Base-by-base conservation (phyloP, 768 basidiomycete species). In the Leccinum uliginosum region DNA sequence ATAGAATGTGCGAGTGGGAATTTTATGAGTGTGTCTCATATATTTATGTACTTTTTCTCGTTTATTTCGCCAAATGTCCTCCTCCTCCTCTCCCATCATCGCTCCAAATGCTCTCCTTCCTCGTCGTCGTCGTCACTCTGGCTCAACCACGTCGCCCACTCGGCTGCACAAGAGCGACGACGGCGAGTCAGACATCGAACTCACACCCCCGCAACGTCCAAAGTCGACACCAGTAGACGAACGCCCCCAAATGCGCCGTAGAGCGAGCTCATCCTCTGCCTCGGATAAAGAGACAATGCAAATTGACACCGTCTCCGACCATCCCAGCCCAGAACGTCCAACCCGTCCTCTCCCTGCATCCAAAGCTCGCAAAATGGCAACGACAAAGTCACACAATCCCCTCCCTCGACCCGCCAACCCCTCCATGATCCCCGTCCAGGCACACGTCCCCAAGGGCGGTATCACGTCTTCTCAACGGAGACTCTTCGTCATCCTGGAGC, bases 401-500 rank as follows among this genome's bases (percentile, higher is more conserved):
- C 64, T 82, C 24, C 76, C 79, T 7, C 72, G 74, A 11, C 71
- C 76, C 3, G 79, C 84, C 1, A 92, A 92, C 69, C 91, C 91
- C 0, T 78, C 83, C 56, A 87, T 92, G 84, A 75, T 93, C 5
- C 93, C 93, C 29, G 79, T 91, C 0, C 89, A 90, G 65, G 91
- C 91, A 3, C 84, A 86, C 45, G 88, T 92, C 10, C 76, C 86
- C 53, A 75, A 82, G 55, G 80, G 79, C 8, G 77, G 79, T 32
- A 72, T 79, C n/a, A 75, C 77, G 10, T 75, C 80, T 0, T 73
- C 76, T 2, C 81, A 83, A 54, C 80, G 94, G 26, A 76, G 89
- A 51, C 78, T 99, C 17, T 97, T 89, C 60, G 95, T 99, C 50
- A 80, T 99, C 10, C 77, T 99, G 45, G 91, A 92, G 69, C 89